Percentiles rank a stretch among this genome's conserved stretches.
Conservation (phyloP, 805 yeast genomes). For the Saccharomycopsis olivae region DNA sequence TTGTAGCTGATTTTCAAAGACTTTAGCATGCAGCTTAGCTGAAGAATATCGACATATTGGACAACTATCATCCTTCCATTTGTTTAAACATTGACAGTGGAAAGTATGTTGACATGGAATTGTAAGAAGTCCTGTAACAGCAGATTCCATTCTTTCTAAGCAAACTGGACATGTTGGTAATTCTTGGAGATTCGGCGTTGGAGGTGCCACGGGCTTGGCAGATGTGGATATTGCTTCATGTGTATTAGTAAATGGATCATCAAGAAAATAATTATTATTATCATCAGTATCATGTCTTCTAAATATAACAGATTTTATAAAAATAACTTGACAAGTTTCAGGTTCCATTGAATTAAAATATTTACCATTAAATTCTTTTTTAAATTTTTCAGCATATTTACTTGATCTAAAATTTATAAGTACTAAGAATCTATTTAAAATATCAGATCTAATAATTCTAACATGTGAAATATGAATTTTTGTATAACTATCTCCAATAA, state of each 20-base stretch:
- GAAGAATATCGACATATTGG: conserved; percentile 83
- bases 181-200: conserved; percentile 31
- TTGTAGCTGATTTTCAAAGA: background rate
- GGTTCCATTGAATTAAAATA: conserved; percentile 83
- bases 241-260: conserved; percentile 47
- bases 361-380: conserved; percentile 56
- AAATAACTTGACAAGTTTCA: conserved; percentile 70
- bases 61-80: conserved; percentile 85
- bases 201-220: conserved; percentile 18
- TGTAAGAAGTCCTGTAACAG: conserved; percentile 70
- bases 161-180: conserved; percentile 92
- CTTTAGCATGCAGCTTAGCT: conserved; percentile 19
- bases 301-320: conserved; percentile 49
- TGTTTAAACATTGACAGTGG: conserved; percentile 78
- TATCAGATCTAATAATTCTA: conserved; percentile 56
- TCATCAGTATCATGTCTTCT: conserved; percentile 21
- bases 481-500: conserved; percentile 54
- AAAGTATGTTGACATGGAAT: conserved; percentile 91
- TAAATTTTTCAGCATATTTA: conserved; percentile 51
- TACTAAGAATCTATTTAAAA: conserved; percentile 63
- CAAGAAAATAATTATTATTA: conserved; percentile 21
- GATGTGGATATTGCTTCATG: conserved; percentile 34
- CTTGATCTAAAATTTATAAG: conserved; percentile 59
- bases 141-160: conserved; percentile 76
- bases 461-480: conserved; percentile 51